These are phyloP conservation scores for Sutorius australiensis DNA, from an alignment of 768 basidiomycete genomes.

Conservation along the genomic window DNA sequence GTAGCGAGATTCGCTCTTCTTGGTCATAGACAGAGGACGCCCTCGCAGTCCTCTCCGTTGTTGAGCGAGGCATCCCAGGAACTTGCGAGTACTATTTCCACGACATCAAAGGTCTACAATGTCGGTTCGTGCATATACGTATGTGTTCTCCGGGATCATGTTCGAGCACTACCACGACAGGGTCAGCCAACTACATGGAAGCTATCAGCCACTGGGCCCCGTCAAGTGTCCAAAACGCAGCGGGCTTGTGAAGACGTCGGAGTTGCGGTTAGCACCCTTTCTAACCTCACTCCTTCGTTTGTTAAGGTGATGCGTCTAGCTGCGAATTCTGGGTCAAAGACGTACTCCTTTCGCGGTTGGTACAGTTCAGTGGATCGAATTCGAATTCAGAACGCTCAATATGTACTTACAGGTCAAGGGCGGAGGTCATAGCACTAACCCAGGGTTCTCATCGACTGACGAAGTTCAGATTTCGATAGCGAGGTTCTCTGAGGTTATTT, in stretches of 20 bases:
- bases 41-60: background rate
- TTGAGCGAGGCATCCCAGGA: background rate
- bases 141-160: too few relatives aligned
- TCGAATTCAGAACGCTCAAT: too few relatives aligned
- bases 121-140: background rate
- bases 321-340: conserved; percentile 39
- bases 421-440: conserved; percentile 55
- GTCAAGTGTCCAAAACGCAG: conserved; percentile 43
- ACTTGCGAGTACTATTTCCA: background rate
- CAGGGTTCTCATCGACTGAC: conserved; percentile 53
- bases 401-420: conserved; percentile 48
- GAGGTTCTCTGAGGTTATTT: conserved; percentile 41
- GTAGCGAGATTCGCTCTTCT: background rate
- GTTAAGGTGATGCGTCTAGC: background rate
- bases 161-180: background rate
- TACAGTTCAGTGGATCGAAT: background rate
- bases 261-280: conserved; percentile 35
- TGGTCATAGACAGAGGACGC: background rate
- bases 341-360: conserved; percentile 29
- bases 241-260: conserved; percentile 54
- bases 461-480: conserved; percentile 58
- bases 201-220: conserved; percentile 52
- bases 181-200: conserved; percentile 30
- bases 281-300: background rate
- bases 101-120: background rate